Evolutionary conservation across 352 stramenopile species (phyloP).

Genomic region (Elongisporangium anandrum): DNA sequence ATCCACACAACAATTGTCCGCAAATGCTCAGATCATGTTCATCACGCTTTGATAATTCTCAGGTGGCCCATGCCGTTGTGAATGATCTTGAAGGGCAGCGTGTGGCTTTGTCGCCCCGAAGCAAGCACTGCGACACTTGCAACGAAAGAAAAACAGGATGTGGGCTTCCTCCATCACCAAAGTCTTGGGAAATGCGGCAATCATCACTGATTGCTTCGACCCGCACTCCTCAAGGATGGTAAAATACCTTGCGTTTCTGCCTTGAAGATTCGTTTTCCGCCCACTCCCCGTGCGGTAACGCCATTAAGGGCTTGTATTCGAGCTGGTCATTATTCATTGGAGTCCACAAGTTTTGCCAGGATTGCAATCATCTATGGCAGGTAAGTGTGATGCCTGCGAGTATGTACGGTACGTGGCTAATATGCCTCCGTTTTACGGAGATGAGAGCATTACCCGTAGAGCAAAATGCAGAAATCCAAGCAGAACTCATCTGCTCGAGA

Average conservation of each 20-base stretch:
- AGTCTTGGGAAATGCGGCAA: background rate
- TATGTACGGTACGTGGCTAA: background rate
- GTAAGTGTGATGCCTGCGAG: background rate
- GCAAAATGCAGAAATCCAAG: background rate
- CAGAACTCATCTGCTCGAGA: background rate
- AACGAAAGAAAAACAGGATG: background rate
- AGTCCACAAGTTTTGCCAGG: background rate
- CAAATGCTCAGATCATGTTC: too few species aligned
- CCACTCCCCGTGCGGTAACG: background rate
- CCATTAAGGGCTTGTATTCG: background rate
- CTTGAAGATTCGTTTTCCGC: background rate
- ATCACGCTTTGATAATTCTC: too few species aligned
- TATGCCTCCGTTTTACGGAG: background rate
- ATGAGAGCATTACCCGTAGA: background rate
- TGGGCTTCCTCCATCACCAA: too few species aligned
- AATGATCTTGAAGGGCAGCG: background rate
- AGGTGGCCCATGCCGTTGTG: background rate
- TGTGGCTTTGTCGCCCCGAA: background rate
- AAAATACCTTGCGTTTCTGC: background rate
- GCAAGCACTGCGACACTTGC: background rate
- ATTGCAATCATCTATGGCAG: background rate
- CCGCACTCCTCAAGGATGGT: background rate
- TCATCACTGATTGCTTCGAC: background rate
- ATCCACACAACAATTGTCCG: too few species aligned
- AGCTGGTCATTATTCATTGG: background rate